Evolutionary conservation across 2,329 filamentous ascomycete species (phyloP).

Genomic region (Stylonectria norvegica): DNA sequence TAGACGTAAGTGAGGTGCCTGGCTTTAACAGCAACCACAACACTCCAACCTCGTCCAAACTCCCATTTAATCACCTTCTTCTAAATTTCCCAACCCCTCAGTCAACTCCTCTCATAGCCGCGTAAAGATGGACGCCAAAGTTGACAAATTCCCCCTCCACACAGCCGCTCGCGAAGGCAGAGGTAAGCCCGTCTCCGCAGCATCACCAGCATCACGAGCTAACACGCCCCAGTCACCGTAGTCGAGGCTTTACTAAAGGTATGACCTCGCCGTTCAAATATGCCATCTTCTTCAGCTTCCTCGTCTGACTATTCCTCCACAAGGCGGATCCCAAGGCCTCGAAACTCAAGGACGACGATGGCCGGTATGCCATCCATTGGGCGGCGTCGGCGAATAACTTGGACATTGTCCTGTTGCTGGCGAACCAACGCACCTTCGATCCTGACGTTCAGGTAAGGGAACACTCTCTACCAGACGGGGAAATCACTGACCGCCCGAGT

Average conservation of each 20-base stretch:
- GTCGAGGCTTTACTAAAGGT: slow-evolving; percentile 60
- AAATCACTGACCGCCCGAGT: too few relatives aligned
- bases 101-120: slow-evolving; percentile 3
- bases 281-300: background rate
- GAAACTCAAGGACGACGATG: slow-evolving; percentile 72
- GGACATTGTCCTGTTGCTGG: slow-evolving; percentile 69
- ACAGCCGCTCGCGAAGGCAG: slow-evolving; percentile 81
- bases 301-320: background rate
- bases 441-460: slow-evolving; percentile 71
- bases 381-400: slow-evolving; percentile 79
- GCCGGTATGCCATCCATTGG: slow-evolving; percentile 91
- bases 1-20: too few relatives aligned
- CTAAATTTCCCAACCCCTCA: background rate
- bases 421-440: slow-evolving; percentile 71
- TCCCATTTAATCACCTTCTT: too few relatives aligned
- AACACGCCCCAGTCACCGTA: slow-evolving; percentile 50
- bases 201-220: slow-evolving; percentile 5
- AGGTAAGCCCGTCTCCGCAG: slow-evolving; percentile 50
- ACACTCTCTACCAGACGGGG: too few relatives aligned
- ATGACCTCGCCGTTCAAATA: background rate
- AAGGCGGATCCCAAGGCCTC: slow-evolving; percentile 79
- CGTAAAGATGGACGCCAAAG: slow-evolving; percentile 30
- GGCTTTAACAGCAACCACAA: too few relatives aligned
- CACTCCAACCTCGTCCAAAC: too few relatives aligned
- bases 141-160: slow-evolving; percentile 76